Conservation (phyloP, 2,329 filamentous ascomycete species). For the Coniella lustricola region DNA sequence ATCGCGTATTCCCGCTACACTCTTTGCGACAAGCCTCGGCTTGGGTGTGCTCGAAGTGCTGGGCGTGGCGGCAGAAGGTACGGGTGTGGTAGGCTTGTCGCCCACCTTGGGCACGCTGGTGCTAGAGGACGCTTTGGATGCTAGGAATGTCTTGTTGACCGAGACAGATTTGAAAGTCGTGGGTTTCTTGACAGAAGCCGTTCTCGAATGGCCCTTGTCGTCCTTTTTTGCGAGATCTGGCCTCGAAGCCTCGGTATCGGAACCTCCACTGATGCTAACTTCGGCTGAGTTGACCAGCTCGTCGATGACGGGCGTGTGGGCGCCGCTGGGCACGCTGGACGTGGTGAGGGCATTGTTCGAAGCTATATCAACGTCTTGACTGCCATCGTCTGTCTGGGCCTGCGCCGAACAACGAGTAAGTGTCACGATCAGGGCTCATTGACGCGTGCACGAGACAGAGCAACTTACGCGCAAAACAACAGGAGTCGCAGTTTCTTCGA, state of each 20-base stretch:
- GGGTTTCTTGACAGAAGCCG: slow-evolving; percentile 62
- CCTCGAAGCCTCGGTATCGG: slow-evolving; percentile 67
- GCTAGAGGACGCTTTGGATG: slow-evolving; percentile 53
- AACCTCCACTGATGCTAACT: slow-evolving; percentile 61
- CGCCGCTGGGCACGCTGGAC: slow-evolving; percentile 42
- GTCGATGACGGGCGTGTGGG: slow-evolving; percentile 47
- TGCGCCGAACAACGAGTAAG: slow-evolving; percentile 40
- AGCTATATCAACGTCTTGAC: slow-evolving; percentile 9
- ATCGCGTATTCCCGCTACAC: slow-evolving; percentile 53
- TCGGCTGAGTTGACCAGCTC: slow-evolving; percentile 55
- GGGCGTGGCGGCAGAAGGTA: slow-evolving; percentile 35
- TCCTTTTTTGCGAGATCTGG: slow-evolving; percentile 46
- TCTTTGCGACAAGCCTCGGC: slow-evolving; percentile 70
- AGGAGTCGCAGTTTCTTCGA: slow-evolving; percentile 45
- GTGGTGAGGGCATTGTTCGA: slow-evolving; percentile 5
- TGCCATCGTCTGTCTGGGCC: slow-evolving; percentile 15
- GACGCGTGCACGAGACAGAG: slow-evolving; percentile 16
- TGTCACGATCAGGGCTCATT: slow-evolving; percentile 29
- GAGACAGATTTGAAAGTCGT: slow-evolving; percentile 78
- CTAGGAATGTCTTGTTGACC: slow-evolving; percentile 76
- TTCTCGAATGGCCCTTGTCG: slow-evolving; percentile 52
- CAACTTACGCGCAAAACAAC: slow-evolving; percentile 39
- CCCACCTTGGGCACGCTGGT: slow-evolving; percentile 40
- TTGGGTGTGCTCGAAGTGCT: slow-evolving; percentile 45
- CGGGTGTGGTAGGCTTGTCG: slow-evolving; percentile 42